Conservation (phyloP, 2,329 filamentous ascomycete genomes). For the Pseudogymnoascus sp. region DNA sequence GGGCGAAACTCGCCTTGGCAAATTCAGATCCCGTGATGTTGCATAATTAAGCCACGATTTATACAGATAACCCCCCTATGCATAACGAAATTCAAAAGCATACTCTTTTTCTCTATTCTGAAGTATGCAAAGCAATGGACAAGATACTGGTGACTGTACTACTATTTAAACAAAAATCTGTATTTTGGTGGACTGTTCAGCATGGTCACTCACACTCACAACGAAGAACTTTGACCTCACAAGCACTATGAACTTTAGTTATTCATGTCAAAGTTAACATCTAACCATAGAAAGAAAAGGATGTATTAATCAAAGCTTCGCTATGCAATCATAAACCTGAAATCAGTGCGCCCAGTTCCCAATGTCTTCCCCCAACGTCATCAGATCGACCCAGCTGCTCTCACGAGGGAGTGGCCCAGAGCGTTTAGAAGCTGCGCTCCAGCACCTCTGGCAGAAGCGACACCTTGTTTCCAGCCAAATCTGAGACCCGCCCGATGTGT, state of each 20-base stretch:
- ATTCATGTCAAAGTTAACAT: not conserved
- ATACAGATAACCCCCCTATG: not conserved
- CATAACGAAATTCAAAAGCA: not conserved
- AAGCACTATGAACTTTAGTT: not conserved
- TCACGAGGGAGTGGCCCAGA: not conserved
- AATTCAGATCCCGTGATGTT: not conserved
- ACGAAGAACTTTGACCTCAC: not conserved
- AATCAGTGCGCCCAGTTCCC: not conserved
- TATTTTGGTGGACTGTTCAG: not conserved
- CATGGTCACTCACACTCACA: not conserved
- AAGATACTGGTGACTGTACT: not conserved
- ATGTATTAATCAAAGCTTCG: not conserved
- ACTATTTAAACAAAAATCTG: not conserved
- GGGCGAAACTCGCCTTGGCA: not conserved
- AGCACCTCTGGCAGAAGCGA: not conserved
- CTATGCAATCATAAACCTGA: not conserved
- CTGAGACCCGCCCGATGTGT: not conserved
- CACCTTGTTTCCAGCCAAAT: not conserved
- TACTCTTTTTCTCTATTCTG: not conserved
- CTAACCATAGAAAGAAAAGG: not conserved
- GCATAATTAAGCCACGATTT: not conserved
- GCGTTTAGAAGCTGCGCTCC: not conserved
- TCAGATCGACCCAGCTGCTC: not conserved
- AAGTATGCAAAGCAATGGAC: not conserved
- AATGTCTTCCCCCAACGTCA: not conserved